Base-by-base conservation (phyloP, 169 alveolate genomes). In the Cryptosporidium meleagridis region DNA sequence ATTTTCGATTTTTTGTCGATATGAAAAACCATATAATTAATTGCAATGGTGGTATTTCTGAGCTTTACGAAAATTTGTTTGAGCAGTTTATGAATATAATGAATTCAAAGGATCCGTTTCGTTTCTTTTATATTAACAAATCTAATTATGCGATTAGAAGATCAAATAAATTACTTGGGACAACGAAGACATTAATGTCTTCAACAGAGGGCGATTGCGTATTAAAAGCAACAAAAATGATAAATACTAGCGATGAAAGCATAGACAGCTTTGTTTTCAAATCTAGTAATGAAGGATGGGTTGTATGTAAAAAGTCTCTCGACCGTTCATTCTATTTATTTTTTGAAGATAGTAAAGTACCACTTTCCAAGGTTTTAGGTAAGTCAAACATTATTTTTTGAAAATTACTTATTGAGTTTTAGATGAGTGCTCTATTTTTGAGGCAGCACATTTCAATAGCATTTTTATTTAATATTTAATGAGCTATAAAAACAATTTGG, bases 181-280 rank as follows among this genome's bases (percentile, higher is more conserved):
- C 73, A 37, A 80, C 89, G 14, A 80, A 80, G 29, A 80, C 89
- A 26, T 53, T 80, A 26, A 80, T 80, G 89, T 80, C 89, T 44
- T 59, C 89, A 21, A 16, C 45, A 21, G 89, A 80, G 45, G 89
- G 89, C 31, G 89, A 80, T 12, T 80, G 65, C 41, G 75, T 80
- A 26, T 41, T 41, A 39, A 67, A 69, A 44, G 53, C 75, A 31
- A 23, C 89, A 41, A 59, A 29, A 29, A 23, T 80, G 23, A 67
- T 80, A 18, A 33, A 23, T n/a, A 16, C 41, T 1, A 70, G 62
- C 26, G 35, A 41, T 41, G 55, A 48, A n/a, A 41, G 12, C 26
- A 48, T 80, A 18, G 10, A 37, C 23, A 52, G 70, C 12, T 37
- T 59, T 59, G 21, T 67, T 29, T 80, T 44, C 33, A 80, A 80